These are phyloP conservation scores for Viola odorata DNA, from an alignment of 345 rosid genomes.

Conservation along the genomic window DNA sequence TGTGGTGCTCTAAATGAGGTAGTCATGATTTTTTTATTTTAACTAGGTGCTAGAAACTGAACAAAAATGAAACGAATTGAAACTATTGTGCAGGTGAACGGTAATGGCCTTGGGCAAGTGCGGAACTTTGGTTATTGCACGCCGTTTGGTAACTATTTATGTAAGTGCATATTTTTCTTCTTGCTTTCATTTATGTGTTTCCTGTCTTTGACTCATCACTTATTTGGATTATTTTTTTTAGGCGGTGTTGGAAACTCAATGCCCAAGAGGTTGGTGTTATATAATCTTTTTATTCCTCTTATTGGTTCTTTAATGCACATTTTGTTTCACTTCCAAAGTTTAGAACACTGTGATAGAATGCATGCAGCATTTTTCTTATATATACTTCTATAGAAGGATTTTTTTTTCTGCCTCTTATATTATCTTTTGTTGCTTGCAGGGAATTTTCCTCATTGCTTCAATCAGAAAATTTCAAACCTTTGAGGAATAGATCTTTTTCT, in stretches of 20 bases:
- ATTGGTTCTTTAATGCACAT: too few species aligned
- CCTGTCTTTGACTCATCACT: not conserved
- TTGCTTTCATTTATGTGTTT: not conserved
- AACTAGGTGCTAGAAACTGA: too few species aligned
- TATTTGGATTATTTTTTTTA: too few species aligned
- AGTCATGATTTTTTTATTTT: not conserved
- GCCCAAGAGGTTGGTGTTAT: too few species aligned
- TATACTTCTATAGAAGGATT: too few species aligned
- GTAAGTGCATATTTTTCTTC: not conserved
- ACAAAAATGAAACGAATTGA: not conserved
- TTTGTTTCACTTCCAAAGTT: too few species aligned
- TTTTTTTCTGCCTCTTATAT: too few species aligned
- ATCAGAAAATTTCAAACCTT: not conserved
- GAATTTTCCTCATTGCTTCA: not conserved
- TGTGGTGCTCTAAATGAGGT: conserved; percentile 15
- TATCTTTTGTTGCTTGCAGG: not conserved
- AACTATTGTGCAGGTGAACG: conserved; percentile 4
- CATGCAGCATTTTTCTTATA: too few species aligned
- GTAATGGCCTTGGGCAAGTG: not conserved
- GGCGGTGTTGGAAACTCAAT: too few species aligned
- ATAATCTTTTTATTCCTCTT: too few species aligned
- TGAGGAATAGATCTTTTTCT: conserved; percentile 12
- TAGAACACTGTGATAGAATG: too few species aligned
- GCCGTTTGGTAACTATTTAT: conserved; percentile 1
- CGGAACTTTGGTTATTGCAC: conserved; percentile 6